These are phyloP conservation scores for Colletotrichum coccodes DNA, from an alignment of 2,329 filamentous ascomycete genomes.

Conservation along the genomic window DNA sequence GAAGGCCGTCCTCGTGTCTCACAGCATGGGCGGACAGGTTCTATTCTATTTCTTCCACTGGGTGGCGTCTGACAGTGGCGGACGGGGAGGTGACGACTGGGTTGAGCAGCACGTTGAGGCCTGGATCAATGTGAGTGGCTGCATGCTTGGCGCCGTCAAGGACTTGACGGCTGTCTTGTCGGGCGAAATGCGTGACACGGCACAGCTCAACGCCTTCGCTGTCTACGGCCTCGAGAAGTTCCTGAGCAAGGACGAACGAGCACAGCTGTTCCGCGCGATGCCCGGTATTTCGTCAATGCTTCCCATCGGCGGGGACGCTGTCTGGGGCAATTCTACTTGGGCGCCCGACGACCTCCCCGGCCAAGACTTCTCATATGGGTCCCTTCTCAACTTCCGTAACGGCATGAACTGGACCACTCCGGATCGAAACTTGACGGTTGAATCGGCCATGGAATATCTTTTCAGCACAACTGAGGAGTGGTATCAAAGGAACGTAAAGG, in stretches of 20 bases:
- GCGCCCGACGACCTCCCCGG: constrained; percentile 87
- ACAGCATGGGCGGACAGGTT: constrained; percentile 98
- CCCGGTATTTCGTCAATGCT: constrained; percentile 97
- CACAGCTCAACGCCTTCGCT: constrained; percentile 94
- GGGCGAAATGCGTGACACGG: constrained; percentile 98
- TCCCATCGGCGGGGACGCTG: constrained; percentile 88
- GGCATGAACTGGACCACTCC: constrained; percentile 71
- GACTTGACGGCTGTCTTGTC: constrained; percentile 90
- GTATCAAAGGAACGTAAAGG: constrained; percentile 79
- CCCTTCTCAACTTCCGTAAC: constrained; percentile 84
- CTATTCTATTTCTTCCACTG: constrained; percentile 82
- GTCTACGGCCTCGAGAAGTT: constrained; percentile 98
- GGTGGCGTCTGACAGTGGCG: constrained; percentile 83
- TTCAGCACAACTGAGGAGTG: constrained; percentile 83
- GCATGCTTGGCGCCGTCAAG: constrained; percentile 96
- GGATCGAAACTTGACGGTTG: constrained; percentile 82
- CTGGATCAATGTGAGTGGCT: constrained; percentile 98
- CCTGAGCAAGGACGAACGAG: constrained; percentile 87
- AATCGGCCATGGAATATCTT: constrained; percentile 81
- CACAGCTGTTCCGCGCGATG: constrained; percentile 96
- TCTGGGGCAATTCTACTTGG: constrained; percentile 92
- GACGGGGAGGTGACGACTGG: constrained; percentile 86
- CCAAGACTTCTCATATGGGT: constrained; percentile 80
- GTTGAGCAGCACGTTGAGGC: constrained; percentile 90
- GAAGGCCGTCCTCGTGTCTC: constrained; percentile 88